phyloP scores from a whole-genome alignment of 163 green algal genomes.

The Prototheca stagnorum region DNA sequence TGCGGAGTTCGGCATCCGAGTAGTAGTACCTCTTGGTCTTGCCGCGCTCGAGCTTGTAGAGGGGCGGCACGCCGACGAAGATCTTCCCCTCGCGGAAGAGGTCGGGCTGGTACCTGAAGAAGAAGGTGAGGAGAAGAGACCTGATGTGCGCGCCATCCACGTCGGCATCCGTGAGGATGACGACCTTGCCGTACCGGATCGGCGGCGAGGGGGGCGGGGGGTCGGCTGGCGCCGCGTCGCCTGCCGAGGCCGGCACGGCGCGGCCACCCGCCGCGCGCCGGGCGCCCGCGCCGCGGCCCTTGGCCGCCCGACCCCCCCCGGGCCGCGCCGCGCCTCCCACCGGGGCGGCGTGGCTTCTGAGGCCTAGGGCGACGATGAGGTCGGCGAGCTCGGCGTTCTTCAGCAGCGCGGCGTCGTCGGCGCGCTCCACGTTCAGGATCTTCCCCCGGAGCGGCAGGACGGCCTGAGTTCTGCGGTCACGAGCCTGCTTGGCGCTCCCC shows the following conservation, averaged over 20 bases:
- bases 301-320: no score
- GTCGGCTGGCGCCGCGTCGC: background rate
- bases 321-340: conserved; percentile 23
- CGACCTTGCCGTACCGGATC: conserved; percentile 74
- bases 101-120: conserved; percentile 80
- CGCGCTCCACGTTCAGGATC: conserved; percentile 95
- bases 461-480: conserved; percentile 67
- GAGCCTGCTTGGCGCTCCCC: conserved; percentile 80
- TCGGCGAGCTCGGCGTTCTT: conserved; percentile 90
- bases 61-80: conserved; percentile 75
- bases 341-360: no score
- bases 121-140: conserved; percentile 96
- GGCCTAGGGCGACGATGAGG: conserved; percentile 84
- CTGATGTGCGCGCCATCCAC: conserved; percentile 97
- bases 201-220: background rate
- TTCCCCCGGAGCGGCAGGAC: conserved; percentile 92
- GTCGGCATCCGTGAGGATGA: conserved; percentile 96
- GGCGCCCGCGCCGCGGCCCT: background rate
- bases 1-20: conserved; percentile 48
- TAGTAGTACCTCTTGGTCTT: conserved; percentile 42
- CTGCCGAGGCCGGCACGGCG: no score
- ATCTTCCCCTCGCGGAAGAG: conserved; percentile 82
- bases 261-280: no score
- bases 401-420: conserved; percentile 72
- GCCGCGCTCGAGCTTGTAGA: conserved; percentile 71